Evolutionary conservation across 1,284 basidiomycete genomes (phyloP), one percentile per base, ranked within the genome.

Genomic region (Fomitiporia mediterranea): DNA sequence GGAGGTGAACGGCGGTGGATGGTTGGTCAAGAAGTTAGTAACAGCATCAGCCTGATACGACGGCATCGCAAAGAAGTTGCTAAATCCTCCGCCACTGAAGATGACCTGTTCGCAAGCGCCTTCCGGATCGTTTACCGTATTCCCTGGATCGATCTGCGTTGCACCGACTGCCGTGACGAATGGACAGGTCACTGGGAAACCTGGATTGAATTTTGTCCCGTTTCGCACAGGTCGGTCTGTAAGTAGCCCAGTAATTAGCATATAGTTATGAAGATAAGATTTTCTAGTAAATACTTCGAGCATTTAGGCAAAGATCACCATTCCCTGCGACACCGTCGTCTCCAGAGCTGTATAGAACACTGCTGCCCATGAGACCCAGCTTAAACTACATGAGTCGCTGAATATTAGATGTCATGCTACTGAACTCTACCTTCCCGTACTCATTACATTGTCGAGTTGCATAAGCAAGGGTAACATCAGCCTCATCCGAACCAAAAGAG

Each of bases 371-470:
- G 17, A 78, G 56, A 4, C 76, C 76, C 19, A 80, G 69, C 65
- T 56, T 43, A 2, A 7, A 21, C 15, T 21, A 15, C 7, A 27
- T 35, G 19, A 42, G 34, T 23, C 28, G 28, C 8, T n/a, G 8
- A 19, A 35, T 30, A 25, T 23, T 28, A n/a, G 7, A 11, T 1
- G 25, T 39, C 4, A 5, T 3, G 7, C 5, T 2, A 17, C 23
- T 32, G 1, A 2, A 28, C 3, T 15, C 19, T 23, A 46, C 44
- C 44, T 70, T 72, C 49, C 66, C 83, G 62, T 84, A 84, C 62
- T 84, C 82, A 15, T 65, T 64, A 61, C 82, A 83, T 64, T 83
- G 82, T 37, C 80, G 70, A 44, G 69, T 67, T 25, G 77, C 72
- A 65, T 77, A 82, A 17, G 65, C 64, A 2, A 69, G 56, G 0